Percentiles rank a stretch among this genome's conserved stretches.
These are phyloP conservation scores for Plasmodium knowlesi DNA, from an alignment of 169 alveolate species.

Conservation along the genomic window DNA sequence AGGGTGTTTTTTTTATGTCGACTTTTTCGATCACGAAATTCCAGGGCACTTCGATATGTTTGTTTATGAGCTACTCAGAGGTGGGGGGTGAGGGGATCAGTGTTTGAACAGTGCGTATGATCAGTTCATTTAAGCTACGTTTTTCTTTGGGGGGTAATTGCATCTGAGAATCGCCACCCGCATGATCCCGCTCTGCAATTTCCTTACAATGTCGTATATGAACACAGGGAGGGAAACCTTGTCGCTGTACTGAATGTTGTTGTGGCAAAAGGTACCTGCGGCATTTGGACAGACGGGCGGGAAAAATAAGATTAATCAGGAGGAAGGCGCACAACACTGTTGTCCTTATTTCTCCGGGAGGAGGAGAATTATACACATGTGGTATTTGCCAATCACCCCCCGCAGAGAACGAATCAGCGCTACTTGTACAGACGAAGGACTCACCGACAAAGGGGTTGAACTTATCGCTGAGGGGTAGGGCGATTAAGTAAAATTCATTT, in stretches of 20 bases:
- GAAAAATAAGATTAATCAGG: neutral
- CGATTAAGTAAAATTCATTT: constrained; percentile 59
- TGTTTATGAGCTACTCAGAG: constrained; percentile 21
- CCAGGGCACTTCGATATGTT: constrained; percentile 70
- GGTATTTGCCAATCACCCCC: neutral
- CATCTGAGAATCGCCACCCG: neutral
- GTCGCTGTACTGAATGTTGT: constrained; percentile 62
- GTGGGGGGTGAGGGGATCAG: neutral
- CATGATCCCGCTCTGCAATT: neutral
- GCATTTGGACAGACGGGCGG: neutral
- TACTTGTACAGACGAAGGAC: neutral
- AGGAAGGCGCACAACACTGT: neutral
- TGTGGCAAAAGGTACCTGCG: constrained; percentile 61
- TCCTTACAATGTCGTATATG: constrained; percentile 57
- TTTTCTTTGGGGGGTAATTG: neutral
- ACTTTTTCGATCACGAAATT: constrained; percentile 69
- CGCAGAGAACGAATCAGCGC: neutral
- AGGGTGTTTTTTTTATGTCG: neutral
- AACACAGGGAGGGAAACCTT: constrained; percentile 61
- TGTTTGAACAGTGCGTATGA: neutral
- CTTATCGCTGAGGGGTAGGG: constrained; percentile 56
- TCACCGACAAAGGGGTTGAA: constrained; percentile 62
- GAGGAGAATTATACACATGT: neutral
- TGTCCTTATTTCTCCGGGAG: neutral
- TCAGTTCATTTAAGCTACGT: neutral